Evolutionary conservation across 2,329 filamentous ascomycete genomes (phyloP).

Genomic region (Huntiella moniliformis): DNA sequence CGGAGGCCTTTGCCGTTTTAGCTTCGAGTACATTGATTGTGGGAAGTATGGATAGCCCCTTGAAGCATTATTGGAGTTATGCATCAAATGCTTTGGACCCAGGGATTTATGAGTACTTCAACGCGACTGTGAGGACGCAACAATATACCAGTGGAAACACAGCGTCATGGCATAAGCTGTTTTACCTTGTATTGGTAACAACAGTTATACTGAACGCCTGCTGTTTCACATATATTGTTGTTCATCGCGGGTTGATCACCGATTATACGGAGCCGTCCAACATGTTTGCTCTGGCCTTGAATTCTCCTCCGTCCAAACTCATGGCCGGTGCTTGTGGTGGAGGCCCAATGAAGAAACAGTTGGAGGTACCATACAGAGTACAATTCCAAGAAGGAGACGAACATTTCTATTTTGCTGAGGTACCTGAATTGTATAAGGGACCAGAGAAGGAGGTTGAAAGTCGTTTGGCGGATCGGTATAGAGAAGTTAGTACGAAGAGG

Average conservation of each 20-base stretch:
- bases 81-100: slow-evolving; percentile 17
- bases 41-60: slow-evolving; percentile 38
- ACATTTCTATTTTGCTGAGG: slow-evolving; percentile 27
- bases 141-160: slow-evolving; percentile 52
- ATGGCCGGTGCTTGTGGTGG: slow-evolving; percentile 23
- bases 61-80: slow-evolving; percentile 37
- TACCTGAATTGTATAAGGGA: slow-evolving; percentile 13
- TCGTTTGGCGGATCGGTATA: neutral
- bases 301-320: slow-evolving; percentile 25
- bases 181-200: slow-evolving; percentile 26
- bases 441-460: neutral
- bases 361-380: slow-evolving; percentile 25
- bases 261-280: slow-evolving; percentile 67
- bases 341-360: slow-evolving; percentile 19
- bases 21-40: slow-evolving; percentile 47
- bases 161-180: slow-evolving; percentile 41
- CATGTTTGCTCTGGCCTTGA: slow-evolving; percentile 52
- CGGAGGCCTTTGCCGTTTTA: slow-evolving; percentile 55
- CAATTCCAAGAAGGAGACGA: slow-evolving; percentile 21
- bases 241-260: slow-evolving; percentile 42
- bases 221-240: slow-evolving; percentile 42
- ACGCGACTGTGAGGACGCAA: slow-evolving; percentile 42
- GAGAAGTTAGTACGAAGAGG: neutral
- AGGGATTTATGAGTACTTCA: slow-evolving; percentile 37
- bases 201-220: slow-evolving; percentile 48